Evolutionary conservation across 805 yeast genomes (phyloP).

Genomic region (Blastobotrys chiropterorum): DNA sequence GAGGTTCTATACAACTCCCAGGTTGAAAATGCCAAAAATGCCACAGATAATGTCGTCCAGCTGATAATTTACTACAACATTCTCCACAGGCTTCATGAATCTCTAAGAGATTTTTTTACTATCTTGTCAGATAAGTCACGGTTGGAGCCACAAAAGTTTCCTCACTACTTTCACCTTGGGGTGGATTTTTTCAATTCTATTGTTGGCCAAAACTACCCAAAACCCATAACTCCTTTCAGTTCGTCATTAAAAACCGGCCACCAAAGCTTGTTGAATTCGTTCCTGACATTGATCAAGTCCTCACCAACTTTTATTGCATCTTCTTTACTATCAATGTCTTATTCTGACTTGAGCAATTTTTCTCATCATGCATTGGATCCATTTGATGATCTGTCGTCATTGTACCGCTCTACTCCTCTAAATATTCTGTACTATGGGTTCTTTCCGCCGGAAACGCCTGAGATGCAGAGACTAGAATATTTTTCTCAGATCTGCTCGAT

Average conservation of each 20-base stretch:
- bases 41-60: conserved; percentile 14
- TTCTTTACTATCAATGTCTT: conserved; percentile 21
- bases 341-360: conserved; percentile 14
- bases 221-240: conserved; percentile 9
- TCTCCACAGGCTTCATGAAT: conserved; percentile 14
- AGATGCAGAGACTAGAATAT: conserved; percentile 20
- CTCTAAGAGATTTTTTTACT: conserved; percentile 9
- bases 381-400: conserved; percentile 20
- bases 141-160: conserved; percentile 16
- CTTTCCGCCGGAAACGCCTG: conserved; percentile 23
- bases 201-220: conserved; percentile 6
- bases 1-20: conserved; percentile 10
- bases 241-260: conserved; percentile 21
- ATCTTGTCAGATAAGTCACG: conserved; percentile 10
- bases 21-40: conserved; percentile 7
- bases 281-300: conserved; percentile 28
- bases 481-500: conserved; percentile 24
- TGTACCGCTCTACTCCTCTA: conserved; percentile 23
- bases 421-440: conserved; percentile 29
- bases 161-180: conserved; percentile 16
- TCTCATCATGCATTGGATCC: conserved; percentile 11
- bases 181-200: conserved; percentile 15
- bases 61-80: conserved; percentile 15
- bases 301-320: conserved; percentile 32
- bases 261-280: conserved; percentile 28